Evolutionary conservation across 1,284 basidiomycete species (phyloP), one percentile per base, ranked within the genome.

Genomic region (Uromyces viciae-fabae): DNA sequence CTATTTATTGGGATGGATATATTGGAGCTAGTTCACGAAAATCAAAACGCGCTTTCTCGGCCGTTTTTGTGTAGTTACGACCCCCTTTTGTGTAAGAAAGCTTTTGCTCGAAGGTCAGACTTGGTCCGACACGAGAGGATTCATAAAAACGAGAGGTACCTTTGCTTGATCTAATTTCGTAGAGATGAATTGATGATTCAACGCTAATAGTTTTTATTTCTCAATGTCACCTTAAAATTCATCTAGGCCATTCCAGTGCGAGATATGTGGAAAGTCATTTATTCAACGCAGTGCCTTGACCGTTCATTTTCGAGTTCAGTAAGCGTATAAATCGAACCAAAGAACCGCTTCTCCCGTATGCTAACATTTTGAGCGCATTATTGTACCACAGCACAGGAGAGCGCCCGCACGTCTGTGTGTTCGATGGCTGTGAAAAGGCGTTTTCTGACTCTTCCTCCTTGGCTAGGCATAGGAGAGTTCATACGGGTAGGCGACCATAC

Each of bases 401-500:
- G 83, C 86, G 88, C 64, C 89, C 89, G 1, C 89, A 90, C 84
- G 84, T 86, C 36, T 90, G 89, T 85, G 84, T 87, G 83, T n/a
- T 46, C 28, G 72, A 54, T 33, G 85, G 84, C 9, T 89, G 88
- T 84, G 68, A 84, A 64, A 89, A 89, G 83, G 86, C 88, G 9
- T 90, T 90, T 84, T 87, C 87, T 75, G 89, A 90, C 83, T 89
- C 89, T 15, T 87, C 86, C 81, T 89, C 89, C 15, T 86, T 90
- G 14, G 89, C 89, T 31, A 87, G 89, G 15, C 89, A 90, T 82
- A 87, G 89, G 3, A 86, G 89, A 19, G 88, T 88, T 15, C 89
- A 89, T 86, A 88, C 85, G 74, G 87, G 88, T 68, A 84, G 84
- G 46, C 82, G 86, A 17, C 86, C 86, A 0, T 86, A 86, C 82